Evolutionary conservation across 139 green algal genomes (phyloP), one percentile per base, ranked within the genome.

Genomic region (Chlamydomonas sphaeroides): DNA sequence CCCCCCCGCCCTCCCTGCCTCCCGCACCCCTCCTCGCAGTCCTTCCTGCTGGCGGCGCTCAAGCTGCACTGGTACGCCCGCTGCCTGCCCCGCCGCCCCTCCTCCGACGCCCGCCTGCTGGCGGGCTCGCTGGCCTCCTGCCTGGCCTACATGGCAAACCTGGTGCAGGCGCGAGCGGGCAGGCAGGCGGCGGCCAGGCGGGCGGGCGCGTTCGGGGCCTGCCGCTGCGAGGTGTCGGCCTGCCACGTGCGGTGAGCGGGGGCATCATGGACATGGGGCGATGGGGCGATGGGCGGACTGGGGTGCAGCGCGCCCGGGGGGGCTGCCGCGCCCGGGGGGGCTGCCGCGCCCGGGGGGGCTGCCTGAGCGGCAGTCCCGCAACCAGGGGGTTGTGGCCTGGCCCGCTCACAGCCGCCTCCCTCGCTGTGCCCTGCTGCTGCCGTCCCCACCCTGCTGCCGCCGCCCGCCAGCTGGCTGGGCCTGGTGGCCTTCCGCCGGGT

Each of bases 61-160:
- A 96, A 97, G 91, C 77, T 95, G 56, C 93, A 97, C 91, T 95
- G 89, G 78, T 95, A 95, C 85, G 39, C 93, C 36, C 23, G 36
- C 53, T 82, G 80, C 38, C 76, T 94, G 79, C 84, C 45, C 2
- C 53, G 67, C 28, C 17, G 57, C 76, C 61, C 42, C 73, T n/a
- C 30, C n/a, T 1, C 38, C 59, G 56, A 87, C 78, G 39, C 75
- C 33, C 76, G 84, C 14, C 25, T 91, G 26, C 65, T 63, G 15
- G 41, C 84, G 32, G 28, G 68, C n/a, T 56, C 79, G 30, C 39
- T 85, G 41, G 48, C 85, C 68, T 78, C 73, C 25, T 80, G 68
- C 11, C 63, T 88, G 39, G 30, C 49, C 38, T 91, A 88, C 80
- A 86, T 86, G 59, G 48, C 59, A 39, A 65, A 48, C 0, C 56